Evolutionary conservation across 164 flowering plant genomes (phyloP), one percentile per base, ranked within the genome.

Genomic region (Litsea cubeba): DNA sequence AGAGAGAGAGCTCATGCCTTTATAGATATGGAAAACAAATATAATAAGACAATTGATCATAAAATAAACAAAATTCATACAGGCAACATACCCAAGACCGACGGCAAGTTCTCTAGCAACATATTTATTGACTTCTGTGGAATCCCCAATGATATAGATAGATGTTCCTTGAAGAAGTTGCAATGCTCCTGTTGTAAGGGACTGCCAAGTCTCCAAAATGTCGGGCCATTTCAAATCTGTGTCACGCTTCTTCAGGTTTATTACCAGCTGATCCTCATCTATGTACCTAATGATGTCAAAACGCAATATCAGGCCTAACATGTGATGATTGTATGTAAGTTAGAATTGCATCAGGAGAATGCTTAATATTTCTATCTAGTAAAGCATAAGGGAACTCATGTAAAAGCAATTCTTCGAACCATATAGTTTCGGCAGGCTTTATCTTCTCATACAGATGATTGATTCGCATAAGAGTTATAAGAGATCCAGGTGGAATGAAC

Each of bases 351-450:
- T 58, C 7, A 15, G 20, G 14, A 18, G 0, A 49, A 12, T 51
- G 14, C 49, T 57, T 60, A 17, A 30, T 18, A 6, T 62, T n/a
- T 40, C 25, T 10, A 22, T 46, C 25, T 18, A 1, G 40, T 20
- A 18, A 40, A 40, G 62, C 10, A 30, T 65, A 15, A 40, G 1
- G 50, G 64, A 69, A 22, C 24, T 51, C 60, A 74, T 67, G 30
- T 65, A 63, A 24, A 50, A 62, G 58, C 46, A 64, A 11, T 46
- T 6, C 64, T 63, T 84, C 88, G 35, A 73, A 94, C 99, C 99
- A 96, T 85, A 93, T 96, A 71, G 98, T 93, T 83, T 96, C 99
- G 11, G 89, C 79, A 71, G 99, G 91, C 85, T 88, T 92, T 82
- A 96, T 93, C 86, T 71, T 91, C 25, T 86, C 95, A 86, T 87